Percentiles rank a stretch among this genome's conserved stretches.
Evolutionary conservation across 768 basidiomycete species (phyloP).

Genomic region (Naganishia friedmannii): DNA sequence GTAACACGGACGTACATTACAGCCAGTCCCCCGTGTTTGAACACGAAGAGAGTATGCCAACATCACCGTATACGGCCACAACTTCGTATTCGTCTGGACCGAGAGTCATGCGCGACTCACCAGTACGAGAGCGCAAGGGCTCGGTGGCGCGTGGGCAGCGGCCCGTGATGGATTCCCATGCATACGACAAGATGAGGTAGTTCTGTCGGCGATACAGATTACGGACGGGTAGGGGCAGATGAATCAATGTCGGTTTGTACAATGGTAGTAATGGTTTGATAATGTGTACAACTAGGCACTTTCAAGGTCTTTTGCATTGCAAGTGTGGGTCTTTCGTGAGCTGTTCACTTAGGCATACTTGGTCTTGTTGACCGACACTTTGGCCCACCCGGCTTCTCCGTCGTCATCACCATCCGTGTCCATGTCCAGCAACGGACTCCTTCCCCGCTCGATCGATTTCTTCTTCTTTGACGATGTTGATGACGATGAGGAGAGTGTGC

Average conservation of each 20-base stretch:
- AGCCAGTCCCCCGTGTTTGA: neutral
- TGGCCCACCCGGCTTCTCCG: conserved; percentile 28
- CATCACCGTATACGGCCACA: conserved; percentile 14
- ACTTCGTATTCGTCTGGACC: conserved; percentile 20
- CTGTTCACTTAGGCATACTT: conserved; percentile 9
- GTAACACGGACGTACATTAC: neutral
- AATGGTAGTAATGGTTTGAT: conserved; percentile 14
- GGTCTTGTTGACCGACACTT: conserved; percentile 24
- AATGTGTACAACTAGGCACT: conserved; percentile 17
- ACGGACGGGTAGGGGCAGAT: neutral
- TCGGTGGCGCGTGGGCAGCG: conserved; percentile 7
- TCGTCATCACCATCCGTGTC: conserved; percentile 26
- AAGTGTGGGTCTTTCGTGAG: neutral
- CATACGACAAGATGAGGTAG: conserved; percentile 16
- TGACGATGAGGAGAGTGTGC: conserved; percentile 9
- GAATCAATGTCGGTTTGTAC: neutral
- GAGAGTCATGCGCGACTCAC: conserved; percentile 7
- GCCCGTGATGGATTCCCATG: conserved; percentile 5
- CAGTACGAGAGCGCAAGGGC: conserved; percentile 16
- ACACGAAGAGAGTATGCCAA: conserved; percentile 13
- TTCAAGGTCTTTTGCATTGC: too few relatives aligned
- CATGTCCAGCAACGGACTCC: conserved; percentile 21
- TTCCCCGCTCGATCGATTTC: conserved; percentile 8
- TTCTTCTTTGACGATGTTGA: conserved; percentile 2
- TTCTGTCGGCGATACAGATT: neutral